A percentile compares a stretch with the other conserved stretches of the same genome.
Evolutionary conservation across 108 stramenopile species (phyloP).

Genomic region (Cyclotella choctawhatcheeana): DNA sequence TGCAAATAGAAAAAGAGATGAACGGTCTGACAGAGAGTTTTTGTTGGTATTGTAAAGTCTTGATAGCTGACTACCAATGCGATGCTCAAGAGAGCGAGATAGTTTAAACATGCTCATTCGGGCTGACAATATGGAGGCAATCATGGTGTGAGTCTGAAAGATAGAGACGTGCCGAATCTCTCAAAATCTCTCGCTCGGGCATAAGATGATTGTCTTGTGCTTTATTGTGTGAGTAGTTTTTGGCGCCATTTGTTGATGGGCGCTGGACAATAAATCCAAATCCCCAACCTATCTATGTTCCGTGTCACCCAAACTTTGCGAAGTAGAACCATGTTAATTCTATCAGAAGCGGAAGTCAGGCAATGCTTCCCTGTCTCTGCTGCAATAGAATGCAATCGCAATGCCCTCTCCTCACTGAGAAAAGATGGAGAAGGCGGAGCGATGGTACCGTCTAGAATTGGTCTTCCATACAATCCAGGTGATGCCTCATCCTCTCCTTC

Average conservation of each 20-base stretch:
- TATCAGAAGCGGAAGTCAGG: constrained; percentile 66
- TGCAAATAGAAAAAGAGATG: neutral
- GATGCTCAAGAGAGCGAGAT: neutral
- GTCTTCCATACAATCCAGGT: constrained; percentile 52
- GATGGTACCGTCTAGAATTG: constrained; percentile 64
- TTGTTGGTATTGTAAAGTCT: neutral
- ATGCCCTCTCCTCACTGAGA: constrained; percentile 59
- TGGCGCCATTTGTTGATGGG: too few species aligned
- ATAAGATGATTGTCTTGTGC: too few species aligned
- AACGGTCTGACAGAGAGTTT: neutral
- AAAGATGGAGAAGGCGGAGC: constrained; percentile 48
- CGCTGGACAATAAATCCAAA: too few species aligned
- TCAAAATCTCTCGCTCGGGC: too few species aligned
- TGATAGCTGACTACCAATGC: neutral
- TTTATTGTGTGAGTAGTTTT: too few species aligned
- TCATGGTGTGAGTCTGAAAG: constrained; percentile 5
- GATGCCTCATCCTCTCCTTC: constrained; percentile 12
- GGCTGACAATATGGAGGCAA: constrained; percentile 1
- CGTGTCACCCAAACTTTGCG: too few species aligned
- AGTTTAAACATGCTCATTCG: neutral
- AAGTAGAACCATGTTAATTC: constrained; percentile 55
- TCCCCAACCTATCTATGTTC: too few species aligned
- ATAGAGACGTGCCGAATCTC: too few species aligned
- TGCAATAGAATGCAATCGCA: constrained; percentile 64
- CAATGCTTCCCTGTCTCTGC: constrained; percentile 55